phyloP scores from a whole-genome alignment of 1,139 yeast genomes.

The Pneumocystis canis region DNA sequence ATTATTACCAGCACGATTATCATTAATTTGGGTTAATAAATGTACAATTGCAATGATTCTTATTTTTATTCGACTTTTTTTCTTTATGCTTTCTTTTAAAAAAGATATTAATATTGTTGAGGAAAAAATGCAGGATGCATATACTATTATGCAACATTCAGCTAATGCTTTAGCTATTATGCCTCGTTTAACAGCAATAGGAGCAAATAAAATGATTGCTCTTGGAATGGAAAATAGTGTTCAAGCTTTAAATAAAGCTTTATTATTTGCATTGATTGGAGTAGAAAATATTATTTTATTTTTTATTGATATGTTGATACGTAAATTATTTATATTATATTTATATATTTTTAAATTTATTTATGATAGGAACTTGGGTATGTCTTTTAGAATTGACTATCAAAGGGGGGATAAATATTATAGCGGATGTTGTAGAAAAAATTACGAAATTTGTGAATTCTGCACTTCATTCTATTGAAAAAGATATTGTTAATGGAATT shows the following conservation, averaged over 20 bases:
- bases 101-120: slow-evolving; percentile 20
- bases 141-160: slow-evolving; percentile 34
- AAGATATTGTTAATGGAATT: slow-evolving; percentile 50
- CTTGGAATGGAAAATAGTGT: slow-evolving; percentile 35
- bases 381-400: slow-evolving; percentile 65
- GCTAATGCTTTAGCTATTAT: slow-evolving; percentile 33
- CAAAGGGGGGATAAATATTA: slow-evolving; percentile 57
- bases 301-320: slow-evolving; percentile 48
- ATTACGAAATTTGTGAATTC: slow-evolving; percentile 45
- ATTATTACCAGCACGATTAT: slow-evolving; percentile 23
- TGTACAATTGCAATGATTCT: slow-evolving; percentile 23
- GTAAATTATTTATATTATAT: background rate
- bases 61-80: slow-evolving; percentile 23
- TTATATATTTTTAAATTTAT: background rate
- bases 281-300: slow-evolving; percentile 49
- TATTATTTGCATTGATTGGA: slow-evolving; percentile 37
- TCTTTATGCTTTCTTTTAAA: slow-evolving; percentile 20
- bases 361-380: slow-evolving; percentile 54
- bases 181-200: slow-evolving; percentile 42
- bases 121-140: slow-evolving; percentile 23
- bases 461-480: slow-evolving; percentile 40
- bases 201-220: slow-evolving; percentile 40
- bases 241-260: slow-evolving; percentile 29
- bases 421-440: slow-evolving; percentile 55
- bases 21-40: slow-evolving; percentile 24